phyloP scores from a whole-genome alignment of 2,329 filamentous ascomycete species.

The Penicillium corylophilum region DNA sequence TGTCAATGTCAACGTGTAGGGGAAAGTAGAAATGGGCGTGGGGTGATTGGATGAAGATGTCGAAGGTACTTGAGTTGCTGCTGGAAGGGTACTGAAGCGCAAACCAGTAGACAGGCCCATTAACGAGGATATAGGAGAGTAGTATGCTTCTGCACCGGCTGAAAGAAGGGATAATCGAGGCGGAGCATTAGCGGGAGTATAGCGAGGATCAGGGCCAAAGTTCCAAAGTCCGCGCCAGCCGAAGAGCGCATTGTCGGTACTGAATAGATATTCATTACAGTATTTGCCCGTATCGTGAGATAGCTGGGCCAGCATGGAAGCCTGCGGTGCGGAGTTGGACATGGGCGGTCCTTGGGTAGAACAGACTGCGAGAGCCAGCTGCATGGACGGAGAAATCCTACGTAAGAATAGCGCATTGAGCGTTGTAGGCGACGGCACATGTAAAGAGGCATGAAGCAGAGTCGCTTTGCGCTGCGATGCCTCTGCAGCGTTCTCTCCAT shows the following conservation, averaged over 20 bases:
- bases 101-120: conserved; percentile 86
- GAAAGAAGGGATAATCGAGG: conserved; percentile 76
- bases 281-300: conserved; percentile 81
- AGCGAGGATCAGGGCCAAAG: conserved; percentile 68
- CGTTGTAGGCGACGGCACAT: conserved; percentile 67
- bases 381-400: conserved; percentile 71
- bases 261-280: conserved; percentile 84
- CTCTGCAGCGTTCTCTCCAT: conserved; percentile 12
- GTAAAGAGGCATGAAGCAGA: conserved; percentile 46
- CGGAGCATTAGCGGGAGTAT: conserved; percentile 43
- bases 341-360: conserved; percentile 42
- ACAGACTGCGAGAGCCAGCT: conserved; percentile 68
- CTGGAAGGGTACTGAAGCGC: conserved; percentile 78
- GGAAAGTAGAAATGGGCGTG: conserved; percentile 66
- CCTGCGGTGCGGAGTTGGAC: conserved; percentile 46
- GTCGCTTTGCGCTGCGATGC: conserved; percentile 38
- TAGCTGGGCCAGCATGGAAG: conserved; percentile 46
- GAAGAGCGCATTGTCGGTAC: conserved; percentile 85
- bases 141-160: conserved; percentile 90
- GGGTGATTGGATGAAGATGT: conserved; percentile 24
- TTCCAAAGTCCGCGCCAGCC: conserved; percentile 91
- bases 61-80: conserved; percentile 46
- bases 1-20: conserved; percentile 89
- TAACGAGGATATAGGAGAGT: conserved; percentile 90
- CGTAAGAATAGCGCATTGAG: conserved; percentile 83